Percentiles rank a stretch among this genome's conserved stretches.
Conservation (phyloP, 139 green algal genomes). For the Tetradesmus lagerheimii region DNA sequence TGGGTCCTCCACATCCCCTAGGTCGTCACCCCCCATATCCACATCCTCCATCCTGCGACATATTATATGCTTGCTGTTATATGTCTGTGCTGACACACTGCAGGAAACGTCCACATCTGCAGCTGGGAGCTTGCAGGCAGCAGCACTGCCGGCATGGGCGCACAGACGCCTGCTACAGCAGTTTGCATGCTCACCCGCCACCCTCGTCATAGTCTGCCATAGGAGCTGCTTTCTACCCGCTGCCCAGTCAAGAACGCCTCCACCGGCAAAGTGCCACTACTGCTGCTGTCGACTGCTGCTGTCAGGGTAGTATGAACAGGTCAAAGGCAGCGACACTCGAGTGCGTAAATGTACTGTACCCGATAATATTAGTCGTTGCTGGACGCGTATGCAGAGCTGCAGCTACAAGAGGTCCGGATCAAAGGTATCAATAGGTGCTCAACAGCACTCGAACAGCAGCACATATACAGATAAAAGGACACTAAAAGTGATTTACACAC, state of each 20-base stretch:
- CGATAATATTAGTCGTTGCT: too few species aligned
- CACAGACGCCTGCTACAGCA: not conserved
- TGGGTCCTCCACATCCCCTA: slow-evolving; percentile 17
- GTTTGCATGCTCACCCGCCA: not conserved
- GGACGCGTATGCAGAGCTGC: too few species aligned
- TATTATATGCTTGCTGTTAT: not conserved
- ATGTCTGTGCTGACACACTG: too few species aligned
- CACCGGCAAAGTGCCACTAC: not conserved
- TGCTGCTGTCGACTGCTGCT: not conserved
- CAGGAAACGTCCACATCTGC: not conserved
- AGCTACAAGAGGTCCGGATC: too few species aligned
- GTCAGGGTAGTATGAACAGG: not conserved
- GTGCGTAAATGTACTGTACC: too few species aligned
- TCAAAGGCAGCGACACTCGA: not conserved
- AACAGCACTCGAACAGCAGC: too few species aligned
- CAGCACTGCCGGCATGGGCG: not conserved
- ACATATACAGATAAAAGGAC: not conserved
- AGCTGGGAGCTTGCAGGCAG: not conserved
- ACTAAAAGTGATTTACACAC: too few species aligned
- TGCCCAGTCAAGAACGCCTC: not conserved
- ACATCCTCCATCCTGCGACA: slow-evolving; percentile 39
- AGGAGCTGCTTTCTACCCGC: not conserved
- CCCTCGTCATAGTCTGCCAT: slow-evolving; percentile 53
- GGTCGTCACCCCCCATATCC: slow-evolving; percentile 2
- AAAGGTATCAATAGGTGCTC: too few species aligned